Conservation (phyloP, 2,329 filamentous ascomycete species). For the Claviceps citrina region DNA sequence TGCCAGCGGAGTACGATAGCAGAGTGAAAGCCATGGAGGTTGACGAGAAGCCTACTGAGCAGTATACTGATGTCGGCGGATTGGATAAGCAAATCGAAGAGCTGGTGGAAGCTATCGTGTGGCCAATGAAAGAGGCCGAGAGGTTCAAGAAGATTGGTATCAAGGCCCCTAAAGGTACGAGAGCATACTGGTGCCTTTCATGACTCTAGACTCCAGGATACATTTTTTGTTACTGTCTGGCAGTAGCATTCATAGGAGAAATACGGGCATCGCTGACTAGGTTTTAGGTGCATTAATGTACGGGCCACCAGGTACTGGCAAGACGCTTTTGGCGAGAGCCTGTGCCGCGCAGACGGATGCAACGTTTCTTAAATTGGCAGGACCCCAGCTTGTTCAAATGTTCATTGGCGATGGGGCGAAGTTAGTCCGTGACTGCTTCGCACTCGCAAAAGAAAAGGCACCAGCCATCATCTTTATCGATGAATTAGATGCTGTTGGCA, state of each 20-base stretch:
- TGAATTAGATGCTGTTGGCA: conserved; percentile 94
- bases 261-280: not conserved
- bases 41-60: conserved; percentile 97
- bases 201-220: not conserved
- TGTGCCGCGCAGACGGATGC: conserved; percentile 96
- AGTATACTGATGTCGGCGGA: conserved; percentile 95
- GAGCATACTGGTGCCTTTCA: conserved; percentile 17
- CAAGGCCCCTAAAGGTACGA: conserved; percentile 89
- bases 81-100: conserved; percentile 98
- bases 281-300: conserved; percentile 96
- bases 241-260: not conserved
- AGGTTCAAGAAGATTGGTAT: conserved; percentile 99
- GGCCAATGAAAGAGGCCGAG: conserved; percentile 99
- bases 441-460: conserved; percentile 94
- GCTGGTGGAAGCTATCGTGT: conserved; percentile 93
- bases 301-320: conserved; percentile 78
- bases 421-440: conserved; percentile 92
- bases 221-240: not conserved
- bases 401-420: conserved; percentile 98
- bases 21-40: conserved; percentile 99
- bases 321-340: conserved; percentile 82
- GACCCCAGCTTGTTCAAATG: conserved; percentile 97
- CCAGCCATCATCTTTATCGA: conserved; percentile 99
- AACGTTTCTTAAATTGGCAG: conserved; percentile 95
- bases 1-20: conserved; percentile 96